These are phyloP conservation scores for Backusella parvicylindrica DNA, from an alignment of 192 early-diverging fungal species.

Conservation along the genomic window DNA sequence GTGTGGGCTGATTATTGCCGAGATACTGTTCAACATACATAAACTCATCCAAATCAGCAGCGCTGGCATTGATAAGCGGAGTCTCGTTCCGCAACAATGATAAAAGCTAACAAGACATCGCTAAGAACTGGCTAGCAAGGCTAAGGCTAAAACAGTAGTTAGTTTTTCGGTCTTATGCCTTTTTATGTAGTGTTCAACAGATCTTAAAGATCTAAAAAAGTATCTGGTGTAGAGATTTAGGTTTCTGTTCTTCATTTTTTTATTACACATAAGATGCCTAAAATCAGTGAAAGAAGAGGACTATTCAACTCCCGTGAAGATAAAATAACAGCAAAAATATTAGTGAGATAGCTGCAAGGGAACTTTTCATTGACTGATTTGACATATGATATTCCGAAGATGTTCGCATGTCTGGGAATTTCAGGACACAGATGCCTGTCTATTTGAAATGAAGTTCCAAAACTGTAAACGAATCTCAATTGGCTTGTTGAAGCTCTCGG, in stretches of 20 bases:
- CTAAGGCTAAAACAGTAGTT: constrained; percentile 1
- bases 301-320: constrained; percentile 5
- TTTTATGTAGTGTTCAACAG: background rate
- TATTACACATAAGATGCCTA: background rate
- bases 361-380: constrained; percentile 4
- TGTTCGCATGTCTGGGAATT: background rate
- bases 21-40: constrained; percentile 3
- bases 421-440: constrained; percentile 4
- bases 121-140: constrained; percentile 1
- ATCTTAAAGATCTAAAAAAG: background rate
- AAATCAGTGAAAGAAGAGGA: constrained; percentile 6
- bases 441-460: constrained; percentile 6
- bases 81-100: constrained; percentile 1
- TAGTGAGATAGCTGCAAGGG: background rate
- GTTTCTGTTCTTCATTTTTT: background rate
- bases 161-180: background rate
- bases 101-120: background rate
- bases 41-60: constrained; percentile 2
- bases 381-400: constrained; percentile 2
- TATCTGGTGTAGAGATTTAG: constrained; percentile 4
- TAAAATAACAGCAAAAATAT: constrained; percentile 8
- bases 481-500: background rate
- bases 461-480: constrained; percentile 1
- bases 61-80: background rate
- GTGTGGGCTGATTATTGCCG: constrained; percentile 3